phyloP scores from a whole-genome alignment of 108 stramenopile species.

The Nitzschia inconspicua region DNA sequence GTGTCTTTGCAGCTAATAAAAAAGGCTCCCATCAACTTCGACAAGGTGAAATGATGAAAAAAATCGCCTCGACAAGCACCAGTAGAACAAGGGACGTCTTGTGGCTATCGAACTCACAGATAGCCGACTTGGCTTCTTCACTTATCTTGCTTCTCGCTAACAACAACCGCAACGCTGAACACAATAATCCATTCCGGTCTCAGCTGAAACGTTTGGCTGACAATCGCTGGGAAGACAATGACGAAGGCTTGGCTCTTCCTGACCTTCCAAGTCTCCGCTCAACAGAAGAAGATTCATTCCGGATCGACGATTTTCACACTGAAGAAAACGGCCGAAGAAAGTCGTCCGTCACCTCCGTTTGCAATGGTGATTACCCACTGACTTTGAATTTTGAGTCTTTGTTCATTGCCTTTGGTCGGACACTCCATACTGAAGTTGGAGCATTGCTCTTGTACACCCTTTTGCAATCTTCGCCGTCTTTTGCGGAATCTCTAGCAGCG shows the following conservation, averaged over 20 bases:
- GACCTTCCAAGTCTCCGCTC: constrained; percentile 19
- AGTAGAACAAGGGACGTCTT: constrained; percentile 65
- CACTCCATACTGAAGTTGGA: constrained; percentile 67
- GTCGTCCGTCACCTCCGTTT: too few species aligned
- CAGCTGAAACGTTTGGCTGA: constrained; percentile 55
- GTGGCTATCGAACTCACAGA: constrained; percentile 63
- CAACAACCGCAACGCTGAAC: constrained; percentile 47
- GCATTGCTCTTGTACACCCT: constrained; percentile 69
- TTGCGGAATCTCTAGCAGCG: constrained; percentile 61
- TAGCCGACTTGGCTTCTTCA: constrained; percentile 61
- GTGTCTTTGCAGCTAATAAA: constrained; percentile 11
- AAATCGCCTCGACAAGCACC: constrained; percentile 1
- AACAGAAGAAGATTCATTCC: not conserved
- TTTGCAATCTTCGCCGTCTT: constrained; percentile 61
- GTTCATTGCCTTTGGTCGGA: constrained; percentile 59
- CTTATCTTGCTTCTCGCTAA: constrained; percentile 57
- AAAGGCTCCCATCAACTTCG: not conserved
- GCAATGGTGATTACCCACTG: constrained; percentile 11
- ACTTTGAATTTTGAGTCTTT: constrained; percentile 73
- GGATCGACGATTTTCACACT: constrained; percentile 1
- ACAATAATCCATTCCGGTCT: constrained; percentile 51
- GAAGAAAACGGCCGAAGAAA: not conserved
- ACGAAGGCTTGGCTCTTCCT: constrained; percentile 1
- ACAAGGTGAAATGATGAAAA: not conserved
- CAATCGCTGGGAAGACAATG: constrained; percentile 56